Conservation (phyloP, 2,329 filamentous ascomycete species). For the Fusarium keratoplasticum region DNA sequence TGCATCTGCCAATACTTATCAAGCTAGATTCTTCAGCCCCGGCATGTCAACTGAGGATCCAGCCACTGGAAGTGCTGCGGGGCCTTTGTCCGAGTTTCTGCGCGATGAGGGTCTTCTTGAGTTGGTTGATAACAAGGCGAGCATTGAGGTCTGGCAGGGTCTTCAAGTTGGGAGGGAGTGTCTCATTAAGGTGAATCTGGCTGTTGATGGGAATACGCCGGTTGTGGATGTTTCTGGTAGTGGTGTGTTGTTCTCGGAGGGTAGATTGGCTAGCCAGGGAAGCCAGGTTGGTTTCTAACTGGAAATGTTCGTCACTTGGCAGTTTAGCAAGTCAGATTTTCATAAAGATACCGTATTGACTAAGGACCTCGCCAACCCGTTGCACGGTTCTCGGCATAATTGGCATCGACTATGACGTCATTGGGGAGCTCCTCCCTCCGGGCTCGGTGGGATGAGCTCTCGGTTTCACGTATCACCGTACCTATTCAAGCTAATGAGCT, state of each 20-base stretch:
- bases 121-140: neutral
- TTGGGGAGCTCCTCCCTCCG: neutral
- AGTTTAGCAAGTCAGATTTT: neutral
- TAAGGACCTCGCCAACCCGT: neutral
- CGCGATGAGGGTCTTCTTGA: constrained; percentile 9
- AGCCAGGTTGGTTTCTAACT: neutral
- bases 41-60: constrained; percentile 39
- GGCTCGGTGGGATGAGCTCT: neutral
- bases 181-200: neutral
- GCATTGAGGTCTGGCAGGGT: constrained; percentile 2
- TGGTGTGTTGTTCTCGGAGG: constrained; percentile 1
- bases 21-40: constrained; percentile 38
- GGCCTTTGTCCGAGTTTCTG: constrained; percentile 30
- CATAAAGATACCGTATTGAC: neutral
- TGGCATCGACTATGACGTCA: neutral
- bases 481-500: neutral
- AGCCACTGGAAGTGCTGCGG: constrained; percentile 39
- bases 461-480: neutral
- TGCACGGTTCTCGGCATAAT: no score
- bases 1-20: constrained; percentile 6
- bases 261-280: neutral
- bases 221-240: neutral
- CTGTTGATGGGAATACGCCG: neutral
- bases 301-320: neutral
- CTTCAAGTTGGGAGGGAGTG: constrained; percentile 5